A percentile compares a stretch with the other conserved stretches of the same genome.
phyloP scores from a whole-genome alignment of 2,329 filamentous ascomycete species.

The Colletotrichum eleusines region DNA sequence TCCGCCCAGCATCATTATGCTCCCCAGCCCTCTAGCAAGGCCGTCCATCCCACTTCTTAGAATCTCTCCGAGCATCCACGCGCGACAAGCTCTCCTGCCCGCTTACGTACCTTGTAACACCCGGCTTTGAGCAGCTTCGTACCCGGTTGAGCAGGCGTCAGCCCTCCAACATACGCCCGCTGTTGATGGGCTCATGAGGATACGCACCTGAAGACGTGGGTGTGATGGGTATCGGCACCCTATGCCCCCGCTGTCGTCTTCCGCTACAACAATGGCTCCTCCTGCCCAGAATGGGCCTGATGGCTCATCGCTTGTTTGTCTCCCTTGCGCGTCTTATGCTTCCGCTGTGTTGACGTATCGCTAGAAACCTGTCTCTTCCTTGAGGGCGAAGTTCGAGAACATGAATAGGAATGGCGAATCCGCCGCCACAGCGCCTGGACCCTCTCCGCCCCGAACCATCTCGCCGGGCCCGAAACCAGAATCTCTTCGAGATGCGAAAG shows the following conservation, averaged over 20 bases:
- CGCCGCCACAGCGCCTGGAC: constrained; percentile 45
- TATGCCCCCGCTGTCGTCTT: constrained; percentile 46
- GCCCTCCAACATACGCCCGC: constrained; percentile 15
- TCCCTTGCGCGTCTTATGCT: neutral
- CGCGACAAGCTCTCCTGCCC: constrained; percentile 26
- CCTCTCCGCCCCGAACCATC: constrained; percentile 48
- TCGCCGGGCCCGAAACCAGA: constrained; percentile 58
- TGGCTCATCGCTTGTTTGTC: constrained; percentile 79
- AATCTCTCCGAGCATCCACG: constrained; percentile 30
- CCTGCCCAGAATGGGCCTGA: constrained; percentile 72
- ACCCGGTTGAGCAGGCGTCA: constrained; percentile 13
- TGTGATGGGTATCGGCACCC: constrained; percentile 52
- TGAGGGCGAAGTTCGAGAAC: constrained; percentile 85
- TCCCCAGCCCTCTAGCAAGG: constrained; percentile 39
- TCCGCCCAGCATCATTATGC: constrained; percentile 41
- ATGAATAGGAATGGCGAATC: constrained; percentile 67
- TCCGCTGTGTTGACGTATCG: constrained; percentile 45
- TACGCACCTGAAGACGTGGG: constrained; percentile 45
- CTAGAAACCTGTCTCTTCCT: constrained; percentile 84
- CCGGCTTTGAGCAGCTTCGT: neutral
- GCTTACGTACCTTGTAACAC: constrained; percentile 21
- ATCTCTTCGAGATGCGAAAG: constrained; percentile 55
- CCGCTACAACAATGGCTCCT: constrained; percentile 52
- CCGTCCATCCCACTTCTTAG: constrained; percentile 36
- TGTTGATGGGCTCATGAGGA: constrained; percentile 44